phyloP scores from a whole-genome alignment of 352 stramenopile genomes.

The Globisporangium canariense region DNA sequence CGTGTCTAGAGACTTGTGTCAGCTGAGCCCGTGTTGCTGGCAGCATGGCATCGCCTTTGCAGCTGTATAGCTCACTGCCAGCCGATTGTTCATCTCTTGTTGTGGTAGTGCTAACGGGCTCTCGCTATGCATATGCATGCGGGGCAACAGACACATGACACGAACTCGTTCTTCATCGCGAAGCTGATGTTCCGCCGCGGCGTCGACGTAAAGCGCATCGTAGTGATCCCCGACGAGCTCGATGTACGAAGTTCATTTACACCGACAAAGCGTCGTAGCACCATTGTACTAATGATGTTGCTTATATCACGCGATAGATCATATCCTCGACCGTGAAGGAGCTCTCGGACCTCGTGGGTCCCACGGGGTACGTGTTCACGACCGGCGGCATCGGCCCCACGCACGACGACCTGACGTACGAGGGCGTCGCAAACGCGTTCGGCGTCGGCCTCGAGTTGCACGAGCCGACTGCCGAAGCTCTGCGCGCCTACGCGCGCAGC shows the following conservation, averaged over 20 bases:
- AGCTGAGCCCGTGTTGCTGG: neutral
- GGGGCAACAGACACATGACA: slow-evolving; percentile 68
- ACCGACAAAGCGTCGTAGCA: neutral
- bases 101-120: neutral
- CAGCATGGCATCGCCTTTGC: neutral
- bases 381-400: slow-evolving; percentile 82
- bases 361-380: slow-evolving; percentile 81
- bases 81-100: neutral
- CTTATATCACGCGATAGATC: slow-evolving; percentile 24
- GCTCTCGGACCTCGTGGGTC: slow-evolving; percentile 70
- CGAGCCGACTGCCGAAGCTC: slow-evolving; percentile 51
- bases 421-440: slow-evolving; percentile 77
- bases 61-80: neutral
- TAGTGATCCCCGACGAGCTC: slow-evolving; percentile 80
- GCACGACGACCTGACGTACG: slow-evolving; percentile 87
- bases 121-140: neutral
- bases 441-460: slow-evolving; percentile 62
- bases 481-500: slow-evolving; percentile 39
- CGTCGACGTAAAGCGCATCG: slow-evolving; percentile 71
- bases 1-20: neutral
- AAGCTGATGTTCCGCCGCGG: slow-evolving; percentile 80
- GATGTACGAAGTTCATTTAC: slow-evolving; percentile 28
- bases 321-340: slow-evolving; percentile 73
- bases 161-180: slow-evolving; percentile 80
- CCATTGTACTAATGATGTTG: neutral